Percentiles rank a stretch among this genome's conserved stretches.
These are phyloP conservation scores for Pseudocercospora fijiensis DNA, from an alignment of 2,329 filamentous ascomycete genomes.

Conservation along the genomic window DNA sequence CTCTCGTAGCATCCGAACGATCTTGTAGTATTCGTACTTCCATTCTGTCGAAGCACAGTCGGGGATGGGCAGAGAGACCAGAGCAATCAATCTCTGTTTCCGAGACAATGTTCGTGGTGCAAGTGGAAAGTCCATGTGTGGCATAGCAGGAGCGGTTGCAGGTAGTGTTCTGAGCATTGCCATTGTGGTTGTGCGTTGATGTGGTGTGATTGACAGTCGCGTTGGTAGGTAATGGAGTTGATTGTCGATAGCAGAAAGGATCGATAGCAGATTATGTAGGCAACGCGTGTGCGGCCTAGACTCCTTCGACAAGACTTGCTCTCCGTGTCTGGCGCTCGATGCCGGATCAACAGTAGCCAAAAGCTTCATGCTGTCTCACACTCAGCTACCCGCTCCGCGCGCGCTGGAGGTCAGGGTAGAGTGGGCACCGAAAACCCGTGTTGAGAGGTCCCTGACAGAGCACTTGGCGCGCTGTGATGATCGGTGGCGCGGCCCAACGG, in stretches of 20 bases:
- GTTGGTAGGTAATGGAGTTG: neutral
- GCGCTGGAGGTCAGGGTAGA: neutral
- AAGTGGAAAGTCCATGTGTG: conserved; percentile 12
- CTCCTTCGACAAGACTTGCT: conserved; percentile 3
- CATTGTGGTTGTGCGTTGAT: neutral
- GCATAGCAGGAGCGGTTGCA: neutral
- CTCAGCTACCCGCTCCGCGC: conserved; percentile 1
- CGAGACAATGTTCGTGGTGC: conserved; percentile 22
- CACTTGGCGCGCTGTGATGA: neutral
- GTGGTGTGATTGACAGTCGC: neutral
- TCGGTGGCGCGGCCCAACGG: conserved; percentile 6
- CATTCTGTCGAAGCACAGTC: conserved; percentile 24
- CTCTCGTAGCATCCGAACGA: conserved; percentile 24
- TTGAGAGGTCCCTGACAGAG: conserved; percentile 1
- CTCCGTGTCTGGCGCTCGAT: neutral
- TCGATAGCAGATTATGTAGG: conserved; percentile 8
- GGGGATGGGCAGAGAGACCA: conserved; percentile 19
- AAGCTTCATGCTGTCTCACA: conserved; percentile 7
- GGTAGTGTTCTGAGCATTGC: neutral
- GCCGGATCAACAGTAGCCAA: neutral
- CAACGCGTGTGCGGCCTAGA: conserved; percentile 6
- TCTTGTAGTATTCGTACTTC: conserved; percentile 25
- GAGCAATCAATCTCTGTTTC: conserved; percentile 20
- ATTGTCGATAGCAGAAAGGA: neutral
- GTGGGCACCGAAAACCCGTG: conserved; percentile 8